phyloP scores from a whole-genome alignment of 169 alveolate species.

The Theileria orientalis region DNA sequence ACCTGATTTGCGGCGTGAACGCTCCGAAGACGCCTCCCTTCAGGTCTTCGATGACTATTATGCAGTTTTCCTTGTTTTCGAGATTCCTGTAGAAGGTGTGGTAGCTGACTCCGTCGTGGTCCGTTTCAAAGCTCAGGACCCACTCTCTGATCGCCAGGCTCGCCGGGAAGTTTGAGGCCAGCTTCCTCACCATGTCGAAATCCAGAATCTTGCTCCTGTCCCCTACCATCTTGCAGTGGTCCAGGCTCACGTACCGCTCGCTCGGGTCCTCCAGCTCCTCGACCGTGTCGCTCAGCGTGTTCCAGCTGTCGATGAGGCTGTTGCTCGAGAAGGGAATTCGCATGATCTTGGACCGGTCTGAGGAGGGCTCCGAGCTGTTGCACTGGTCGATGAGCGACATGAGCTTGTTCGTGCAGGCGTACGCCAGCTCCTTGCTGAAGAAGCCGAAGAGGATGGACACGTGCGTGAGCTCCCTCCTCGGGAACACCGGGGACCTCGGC shows the following conservation, averaged over 20 bases:
- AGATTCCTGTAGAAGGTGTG: slow-evolving; percentile 79
- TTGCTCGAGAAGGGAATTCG: slow-evolving; percentile 58
- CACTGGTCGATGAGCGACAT: slow-evolving; percentile 52
- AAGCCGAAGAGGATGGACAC: slow-evolving; percentile 53
- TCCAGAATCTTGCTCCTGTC: slow-evolving; percentile 36
- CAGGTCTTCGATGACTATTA: slow-evolving; percentile 78
- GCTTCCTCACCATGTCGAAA: slow-evolving; percentile 66
- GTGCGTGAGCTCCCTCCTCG: not conserved
- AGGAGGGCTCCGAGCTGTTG: not conserved
- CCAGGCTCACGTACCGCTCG: not conserved
- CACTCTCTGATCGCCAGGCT: slow-evolving; percentile 73
- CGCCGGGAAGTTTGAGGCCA: slow-evolving; percentile 70
- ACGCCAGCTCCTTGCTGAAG: slow-evolving; percentile 56
- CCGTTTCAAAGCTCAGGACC: slow-evolving; percentile 70
- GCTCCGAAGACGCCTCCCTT: slow-evolving; percentile 83
- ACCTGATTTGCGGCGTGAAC: slow-evolving; percentile 74
- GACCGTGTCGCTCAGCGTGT: not conserved
- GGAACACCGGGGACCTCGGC: not conserved
- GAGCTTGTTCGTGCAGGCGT: slow-evolving; percentile 36
- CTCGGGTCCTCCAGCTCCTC: slow-evolving; percentile 5
- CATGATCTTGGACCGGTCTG: slow-evolving; percentile 24
- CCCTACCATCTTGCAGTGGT: not conserved
- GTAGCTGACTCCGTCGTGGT: slow-evolving; percentile 72
- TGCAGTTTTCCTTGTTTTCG: slow-evolving; percentile 74
- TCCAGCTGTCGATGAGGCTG: slow-evolving; percentile 27